phyloP scores from a whole-genome alignment of 768 basidiomycete species.

The Boletus sp. region DNA sequence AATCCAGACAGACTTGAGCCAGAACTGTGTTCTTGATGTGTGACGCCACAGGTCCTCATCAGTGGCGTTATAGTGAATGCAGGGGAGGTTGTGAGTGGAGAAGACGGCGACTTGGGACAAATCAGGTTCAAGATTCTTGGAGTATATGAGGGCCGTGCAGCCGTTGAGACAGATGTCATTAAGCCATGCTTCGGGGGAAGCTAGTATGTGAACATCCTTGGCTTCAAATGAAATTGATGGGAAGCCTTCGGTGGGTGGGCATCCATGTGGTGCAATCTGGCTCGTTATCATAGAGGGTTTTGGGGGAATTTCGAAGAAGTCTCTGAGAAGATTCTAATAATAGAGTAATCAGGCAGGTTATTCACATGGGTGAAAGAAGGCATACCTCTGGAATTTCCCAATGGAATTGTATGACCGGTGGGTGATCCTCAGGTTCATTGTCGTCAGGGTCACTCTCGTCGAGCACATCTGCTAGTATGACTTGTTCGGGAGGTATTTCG shows the following conservation, averaged over 20 bases:
- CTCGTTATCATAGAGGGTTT: not conserved
- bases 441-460: not conserved
- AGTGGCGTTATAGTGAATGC: not conserved
- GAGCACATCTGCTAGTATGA: not conserved
- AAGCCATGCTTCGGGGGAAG: not conserved
- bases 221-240: not conserved
- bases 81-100: not conserved
- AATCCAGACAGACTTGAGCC: slow-evolving; percentile 33
- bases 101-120: slow-evolving; percentile 2
- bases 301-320: not conserved
- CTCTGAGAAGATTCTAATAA: not conserved
- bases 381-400: not conserved
- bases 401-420: not conserved
- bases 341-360: not conserved
- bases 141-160: slow-evolving; percentile 6
- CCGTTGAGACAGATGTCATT: slow-evolving; percentile 15
- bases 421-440: not conserved
- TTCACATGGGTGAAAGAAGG: not conserved
- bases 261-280: not conserved
- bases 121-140: not conserved
- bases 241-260: not conserved
- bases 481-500: not conserved
- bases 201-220: not conserved
- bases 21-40: slow-evolving; percentile 20
- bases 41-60: slow-evolving; percentile 26